These are phyloP conservation scores for Nakazawaea anatomiae DNA, from an alignment of 805 yeast species.

Conservation along the genomic window DNA sequence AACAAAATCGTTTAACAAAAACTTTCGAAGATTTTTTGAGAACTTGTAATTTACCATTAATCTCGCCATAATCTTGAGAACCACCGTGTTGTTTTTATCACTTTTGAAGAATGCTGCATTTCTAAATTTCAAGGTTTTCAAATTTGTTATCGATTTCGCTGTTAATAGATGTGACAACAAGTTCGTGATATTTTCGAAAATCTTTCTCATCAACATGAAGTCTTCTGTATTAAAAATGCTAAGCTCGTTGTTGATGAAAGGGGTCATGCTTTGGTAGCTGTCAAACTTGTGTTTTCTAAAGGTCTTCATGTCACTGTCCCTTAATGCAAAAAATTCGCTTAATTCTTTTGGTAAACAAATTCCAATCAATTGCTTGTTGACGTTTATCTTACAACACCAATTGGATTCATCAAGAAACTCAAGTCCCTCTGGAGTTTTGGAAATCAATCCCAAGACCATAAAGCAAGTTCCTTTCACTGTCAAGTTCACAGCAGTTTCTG, in stretches of 20 bases:
- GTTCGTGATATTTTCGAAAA: slow-evolving; percentile 22
- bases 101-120: slow-evolving; percentile 14
- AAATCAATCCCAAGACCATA: slow-evolving; percentile 67
- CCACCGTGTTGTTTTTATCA: slow-evolving; percentile 27
- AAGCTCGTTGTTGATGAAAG: slow-evolving; percentile 4
- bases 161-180: slow-evolving; percentile 19
- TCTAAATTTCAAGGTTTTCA: slow-evolving; percentile 45
- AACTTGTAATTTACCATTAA: slow-evolving; percentile 53
- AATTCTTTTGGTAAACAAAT: slow-evolving; percentile 22
- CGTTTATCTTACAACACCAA: slow-evolving; percentile 55
- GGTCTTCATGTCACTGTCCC: slow-evolving; percentile 16
- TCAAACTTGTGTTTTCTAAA: slow-evolving; percentile 18
- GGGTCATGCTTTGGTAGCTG: neutral
- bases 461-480: slow-evolving; percentile 73
- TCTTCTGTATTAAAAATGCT: neutral
- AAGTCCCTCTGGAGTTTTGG: slow-evolving; percentile 70
- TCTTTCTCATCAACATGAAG: slow-evolving; percentile 17
- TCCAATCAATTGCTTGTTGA: slow-evolving; percentile 31
- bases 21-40: slow-evolving; percentile 56
- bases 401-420: slow-evolving; percentile 79
- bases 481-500: slow-evolving; percentile 42
- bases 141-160: slow-evolving; percentile 23
- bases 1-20: slow-evolving; percentile 56
- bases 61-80: slow-evolving; percentile 47
- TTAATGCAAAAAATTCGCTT: slow-evolving; percentile 14